Evolutionary conservation across 2,329 filamentous ascomycete genomes (phyloP).

Genomic region (Aspergillus caelatus): DNA sequence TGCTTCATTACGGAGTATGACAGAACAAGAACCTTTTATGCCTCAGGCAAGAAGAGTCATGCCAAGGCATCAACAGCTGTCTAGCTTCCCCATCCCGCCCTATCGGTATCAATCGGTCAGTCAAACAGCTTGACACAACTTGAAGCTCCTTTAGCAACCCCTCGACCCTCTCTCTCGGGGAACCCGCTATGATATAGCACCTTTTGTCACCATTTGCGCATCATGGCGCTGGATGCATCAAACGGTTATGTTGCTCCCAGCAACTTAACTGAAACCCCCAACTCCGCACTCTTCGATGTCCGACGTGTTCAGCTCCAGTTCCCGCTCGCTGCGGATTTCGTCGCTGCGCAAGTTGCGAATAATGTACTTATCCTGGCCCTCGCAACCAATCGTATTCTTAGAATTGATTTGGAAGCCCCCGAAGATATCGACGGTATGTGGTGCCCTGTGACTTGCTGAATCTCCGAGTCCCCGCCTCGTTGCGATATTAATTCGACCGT

Average conservation of each 20-base stretch:
- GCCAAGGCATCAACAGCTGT: constrained; percentile 16
- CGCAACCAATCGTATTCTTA: constrained; percentile 86
- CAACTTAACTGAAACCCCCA: constrained; percentile 62
- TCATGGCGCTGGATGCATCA: constrained; percentile 71
- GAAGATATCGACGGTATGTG: constrained; percentile 86
- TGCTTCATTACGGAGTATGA: neutral
- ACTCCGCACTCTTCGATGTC: constrained; percentile 76
- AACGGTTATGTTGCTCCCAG: constrained; percentile 73
- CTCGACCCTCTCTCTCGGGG: constrained; percentile 9
- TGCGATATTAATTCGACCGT: constrained; percentile 21
- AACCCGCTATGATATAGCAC: constrained; percentile 34
- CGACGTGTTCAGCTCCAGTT: constrained; percentile 93
- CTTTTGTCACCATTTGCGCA: constrained; percentile 35
- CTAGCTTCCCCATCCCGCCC: constrained; percentile 10
- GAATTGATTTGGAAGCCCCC: constrained; percentile 90
- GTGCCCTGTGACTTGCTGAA: neutral
- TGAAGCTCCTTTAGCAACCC: constrained; percentile 22
- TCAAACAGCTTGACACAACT: constrained; percentile 25
- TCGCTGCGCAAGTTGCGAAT: constrained; percentile 94
- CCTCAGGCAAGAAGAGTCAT: constrained; percentile 7
- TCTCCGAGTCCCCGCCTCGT: neutral
- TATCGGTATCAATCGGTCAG: constrained; percentile 1
- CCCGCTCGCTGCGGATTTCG: constrained; percentile 91
- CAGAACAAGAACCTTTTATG: neutral
- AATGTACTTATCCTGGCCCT: constrained; percentile 93